Evolutionary conservation across 2,329 filamentous ascomycete species (phyloP), one percentile per base, ranked within the genome.

Genomic region (Bimuria novae-zelandiae): DNA sequence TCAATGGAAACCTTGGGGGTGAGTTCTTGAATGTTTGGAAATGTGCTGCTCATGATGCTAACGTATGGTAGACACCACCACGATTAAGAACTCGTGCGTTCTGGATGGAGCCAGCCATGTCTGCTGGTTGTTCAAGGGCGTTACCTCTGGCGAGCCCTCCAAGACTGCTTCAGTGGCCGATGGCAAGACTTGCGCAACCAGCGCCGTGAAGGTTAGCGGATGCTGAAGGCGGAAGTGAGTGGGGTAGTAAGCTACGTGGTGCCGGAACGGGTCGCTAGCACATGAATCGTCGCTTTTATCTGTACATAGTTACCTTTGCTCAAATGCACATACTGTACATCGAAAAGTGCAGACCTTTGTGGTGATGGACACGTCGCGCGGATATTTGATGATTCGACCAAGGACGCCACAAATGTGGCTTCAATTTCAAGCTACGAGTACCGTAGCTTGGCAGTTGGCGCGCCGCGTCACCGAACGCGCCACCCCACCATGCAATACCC

Each of bases 1-100:
- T 71, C 17, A 70, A 71, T 47, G 64, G 65, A 3, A 71, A 71
- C 41, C 42, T 59, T 25, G 66, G 67, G 51, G 64, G 64, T 67
- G 40, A 62, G 65, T 56, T 33, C 40, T 11, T 27, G 10, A 17
- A 22, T 2, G 3, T 14, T n/a, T 23, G 10, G n/a, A 10, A 10
- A 14, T 11, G 33, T 35, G 33, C 25, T 16, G 22, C 23, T 33
- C n/a, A 17, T 41, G 21, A 51, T 33, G 32, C 32, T 29, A 25
- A 40, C 23, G 30, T n/a, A 23, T 4, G 6, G 46, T 33, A 66
- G 62, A 68, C 41, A 57, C 55, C 14, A 63, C 63, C 2, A 41
- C 57, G 19, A 68, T 70, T 49, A 59, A 57, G 44, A 62, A 69
- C 44, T 61, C 62, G 2, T 69, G 65, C 43, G 40, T 65, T 16